Evolutionary conservation across 306 rosid species (phyloP).

Genomic region (Inga laurina): DNA sequence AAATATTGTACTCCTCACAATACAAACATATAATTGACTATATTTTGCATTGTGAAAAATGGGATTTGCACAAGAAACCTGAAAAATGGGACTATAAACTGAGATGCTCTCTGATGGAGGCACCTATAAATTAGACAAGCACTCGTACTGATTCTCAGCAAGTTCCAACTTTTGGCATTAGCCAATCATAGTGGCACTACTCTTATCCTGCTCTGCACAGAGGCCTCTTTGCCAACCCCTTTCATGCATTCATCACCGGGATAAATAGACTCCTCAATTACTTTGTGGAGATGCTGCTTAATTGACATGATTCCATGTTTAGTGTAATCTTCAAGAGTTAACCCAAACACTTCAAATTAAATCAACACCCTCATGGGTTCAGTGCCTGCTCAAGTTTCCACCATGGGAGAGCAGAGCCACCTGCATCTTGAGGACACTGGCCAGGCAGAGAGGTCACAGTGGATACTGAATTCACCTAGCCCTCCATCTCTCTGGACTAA

Average conservation of each 20-base stretch:
- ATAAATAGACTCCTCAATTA: neutral
- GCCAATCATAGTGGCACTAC: conserved; percentile 24
- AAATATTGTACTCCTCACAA: neutral
- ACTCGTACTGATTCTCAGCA: conserved; percentile 18
- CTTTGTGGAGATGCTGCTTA: neutral
- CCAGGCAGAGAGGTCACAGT: conserved; percentile 43
- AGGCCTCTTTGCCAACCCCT: conserved; percentile 2
- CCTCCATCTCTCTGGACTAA: conserved; percentile 61
- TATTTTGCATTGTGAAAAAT: neutral
- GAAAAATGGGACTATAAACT: neutral
- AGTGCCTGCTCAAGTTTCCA: conserved; percentile 25
- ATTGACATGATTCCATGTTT: conserved; percentile 13
- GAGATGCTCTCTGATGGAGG: neutral
- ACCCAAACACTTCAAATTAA: conserved; percentile 58
- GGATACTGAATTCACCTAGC: conserved; percentile 63
- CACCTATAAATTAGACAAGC: neutral
- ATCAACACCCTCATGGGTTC: conserved; percentile 38
- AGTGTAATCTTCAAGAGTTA: conserved; percentile 26
- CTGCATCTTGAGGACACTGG: conserved; percentile 31
- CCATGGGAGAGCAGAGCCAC: conserved; percentile 34
- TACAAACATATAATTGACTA: neutral
- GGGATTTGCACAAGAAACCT: neutral
- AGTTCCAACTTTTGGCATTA: conserved; percentile 36
- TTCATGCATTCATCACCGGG: conserved; percentile 20
- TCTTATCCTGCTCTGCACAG: neutral